A percentile compares a stretch with the other conserved stretches of the same genome.
phyloP scores from a whole-genome alignment of 192 early-diverging fungal species.

The Linnemannia elongata region DNA sequence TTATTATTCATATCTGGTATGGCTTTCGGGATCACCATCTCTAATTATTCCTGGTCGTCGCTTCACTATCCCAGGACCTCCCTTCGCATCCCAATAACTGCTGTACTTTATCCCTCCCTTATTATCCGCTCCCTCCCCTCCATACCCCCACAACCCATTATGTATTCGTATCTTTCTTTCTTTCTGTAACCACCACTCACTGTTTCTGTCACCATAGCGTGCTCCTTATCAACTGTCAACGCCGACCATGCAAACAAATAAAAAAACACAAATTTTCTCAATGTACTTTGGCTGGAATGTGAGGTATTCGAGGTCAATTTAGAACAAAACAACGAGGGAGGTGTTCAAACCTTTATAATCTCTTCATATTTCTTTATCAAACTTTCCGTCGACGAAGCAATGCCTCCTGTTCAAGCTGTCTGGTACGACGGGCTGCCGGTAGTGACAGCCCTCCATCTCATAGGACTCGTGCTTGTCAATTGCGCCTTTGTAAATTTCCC shows the following conservation, averaged over 20 bases:
- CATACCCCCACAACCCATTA: conserved; percentile 1
- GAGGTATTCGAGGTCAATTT: not conserved
- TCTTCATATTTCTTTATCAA: not conserved
- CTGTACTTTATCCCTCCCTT: conserved; percentile 7
- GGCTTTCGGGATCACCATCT: not conserved
- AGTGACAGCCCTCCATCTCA: not conserved
- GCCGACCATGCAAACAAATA: not conserved
- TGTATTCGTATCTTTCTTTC: not conserved
- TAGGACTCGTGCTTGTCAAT: not conserved
- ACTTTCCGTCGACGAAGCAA: not conserved
- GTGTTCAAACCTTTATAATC: not conserved
- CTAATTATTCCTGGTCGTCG: not conserved
- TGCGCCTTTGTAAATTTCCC: not conserved
- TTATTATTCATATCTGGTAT: not conserved
- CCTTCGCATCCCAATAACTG: not conserved
- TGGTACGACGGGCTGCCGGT: not conserved
- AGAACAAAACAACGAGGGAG: not conserved
- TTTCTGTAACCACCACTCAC: not conserved
- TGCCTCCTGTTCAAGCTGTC: not conserved
- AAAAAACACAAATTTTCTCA: not conserved
- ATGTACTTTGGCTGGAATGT: not conserved
- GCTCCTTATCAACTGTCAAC: not conserved
- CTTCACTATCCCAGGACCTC: not conserved
- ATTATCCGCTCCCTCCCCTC: not conserved
- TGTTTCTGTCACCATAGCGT: not conserved